Conservation (phyloP, 2,329 filamentous ascomycete species). For the Colletotrichum horii region DNA sequence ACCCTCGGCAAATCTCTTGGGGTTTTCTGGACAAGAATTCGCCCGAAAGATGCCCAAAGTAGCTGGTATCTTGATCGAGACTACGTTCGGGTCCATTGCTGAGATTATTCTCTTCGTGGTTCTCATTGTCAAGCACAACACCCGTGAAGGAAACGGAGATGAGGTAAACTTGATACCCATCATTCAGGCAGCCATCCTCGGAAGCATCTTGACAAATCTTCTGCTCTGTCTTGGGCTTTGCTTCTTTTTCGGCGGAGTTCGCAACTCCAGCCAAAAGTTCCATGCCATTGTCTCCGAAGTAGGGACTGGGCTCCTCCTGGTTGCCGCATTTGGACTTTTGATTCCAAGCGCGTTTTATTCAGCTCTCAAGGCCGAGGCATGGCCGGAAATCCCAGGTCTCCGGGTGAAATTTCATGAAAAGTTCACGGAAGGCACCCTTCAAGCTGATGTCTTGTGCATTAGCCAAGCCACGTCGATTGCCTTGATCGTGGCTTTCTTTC, state of each 20-base stretch:
- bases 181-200: slow-evolving; percentile 72
- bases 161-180: slow-evolving; percentile 55
- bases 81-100: slow-evolving; percentile 65
- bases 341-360: slow-evolving; percentile 41
- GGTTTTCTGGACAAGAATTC: slow-evolving; percentile 62
- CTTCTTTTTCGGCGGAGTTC: slow-evolving; percentile 70
- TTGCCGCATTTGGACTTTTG: slow-evolving; percentile 50
- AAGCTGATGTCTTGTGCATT: slow-evolving; percentile 57
- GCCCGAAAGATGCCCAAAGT: slow-evolving; percentile 70
- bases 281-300: slow-evolving; percentile 72
- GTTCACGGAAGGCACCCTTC: slow-evolving; percentile 41
- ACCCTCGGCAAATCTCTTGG: slow-evolving; percentile 53
- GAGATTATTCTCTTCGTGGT: slow-evolving; percentile 74
- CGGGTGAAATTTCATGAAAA: slow-evolving; percentile 25
- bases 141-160: slow-evolving; percentile 26
- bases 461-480: slow-evolving; percentile 68
- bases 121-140: slow-evolving; percentile 48
- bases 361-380: slow-evolving; percentile 34
- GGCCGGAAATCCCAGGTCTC: slow-evolving; percentile 26
- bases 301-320: slow-evolving; percentile 68
- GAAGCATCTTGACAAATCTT: slow-evolving; percentile 72
- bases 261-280: slow-evolving; percentile 64
- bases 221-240: slow-evolving; percentile 71
- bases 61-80: slow-evolving; percentile 56
- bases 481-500: slow-evolving; percentile 62